Conservation (phyloP, 2,329 filamentous ascomycete species). For the Penicillium hordei region DNA sequence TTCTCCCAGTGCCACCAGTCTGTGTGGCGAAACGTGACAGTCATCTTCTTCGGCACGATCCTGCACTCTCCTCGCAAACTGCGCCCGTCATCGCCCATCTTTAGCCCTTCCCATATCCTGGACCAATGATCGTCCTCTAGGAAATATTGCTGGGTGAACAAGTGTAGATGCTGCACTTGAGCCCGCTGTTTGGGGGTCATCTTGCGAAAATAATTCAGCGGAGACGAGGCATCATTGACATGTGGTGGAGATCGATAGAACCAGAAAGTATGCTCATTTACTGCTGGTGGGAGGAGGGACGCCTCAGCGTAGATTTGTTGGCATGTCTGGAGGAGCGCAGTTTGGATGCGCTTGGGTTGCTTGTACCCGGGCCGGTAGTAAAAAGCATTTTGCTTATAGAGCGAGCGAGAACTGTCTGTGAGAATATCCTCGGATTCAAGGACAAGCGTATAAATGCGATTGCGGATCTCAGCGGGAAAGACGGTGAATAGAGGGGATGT, state of each 20-base stretch:
- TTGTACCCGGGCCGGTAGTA: slow-evolving; percentile 36
- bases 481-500: neutral
- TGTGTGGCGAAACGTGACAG: slow-evolving; percentile 29
- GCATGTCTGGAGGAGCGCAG: slow-evolving; percentile 39
- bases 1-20: slow-evolving; percentile 35
- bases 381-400: slow-evolving; percentile 24
- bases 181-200: slow-evolving; percentile 24
- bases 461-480: neutral
- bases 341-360: slow-evolving; percentile 30
- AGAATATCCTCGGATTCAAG: neutral
- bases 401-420: neutral
- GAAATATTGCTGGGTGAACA: slow-evolving; percentile 31
- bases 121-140: slow-evolving; percentile 10
- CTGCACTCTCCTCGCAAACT: slow-evolving; percentile 16
- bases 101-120: neutral
- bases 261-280: slow-evolving; percentile 34
- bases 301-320: slow-evolving; percentile 42
- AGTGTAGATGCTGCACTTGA: slow-evolving; percentile 22
- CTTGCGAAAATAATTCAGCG: slow-evolving; percentile 17
- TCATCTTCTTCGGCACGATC: slow-evolving; percentile 20
- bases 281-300: slow-evolving; percentile 32
- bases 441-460: neutral
- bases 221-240: slow-evolving; percentile 13
- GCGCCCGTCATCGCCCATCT: neutral
- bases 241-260: slow-evolving; percentile 24